Evolutionary conservation across 208 protist genomes (phyloP).

Genomic region (Leishmania guyanensis): DNA sequence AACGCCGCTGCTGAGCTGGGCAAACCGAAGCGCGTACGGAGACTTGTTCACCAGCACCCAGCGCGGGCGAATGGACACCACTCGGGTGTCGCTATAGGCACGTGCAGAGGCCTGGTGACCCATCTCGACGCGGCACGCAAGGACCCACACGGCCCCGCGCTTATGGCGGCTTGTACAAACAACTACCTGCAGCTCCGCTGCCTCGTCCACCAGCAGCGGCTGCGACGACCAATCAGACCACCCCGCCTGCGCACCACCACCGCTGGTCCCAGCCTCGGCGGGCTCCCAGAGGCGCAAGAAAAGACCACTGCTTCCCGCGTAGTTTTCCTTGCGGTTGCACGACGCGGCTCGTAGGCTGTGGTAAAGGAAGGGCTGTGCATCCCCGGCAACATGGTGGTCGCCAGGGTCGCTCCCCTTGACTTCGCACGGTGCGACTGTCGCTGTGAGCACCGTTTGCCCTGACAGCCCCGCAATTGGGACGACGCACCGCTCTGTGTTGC

Average conservation of each 20-base stretch:
- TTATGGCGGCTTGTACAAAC: conserved; percentile 25
- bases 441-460: conserved; percentile 20
- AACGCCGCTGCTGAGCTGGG: conserved; percentile 12
- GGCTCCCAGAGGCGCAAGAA: conserved; percentile 32
- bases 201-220: conserved; percentile 30
- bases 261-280: neutral
- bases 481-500: conserved; percentile 6
- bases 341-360: conserved; percentile 42
- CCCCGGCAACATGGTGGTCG: neutral
- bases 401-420: neutral
- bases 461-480: conserved; percentile 20
- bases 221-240: conserved; percentile 63
- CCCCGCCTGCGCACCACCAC: conserved; percentile 1
- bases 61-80: conserved; percentile 62
- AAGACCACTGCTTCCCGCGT: conserved; percentile 20
- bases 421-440: conserved; percentile 20
- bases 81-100: conserved; percentile 47
- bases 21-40: conserved; percentile 33
- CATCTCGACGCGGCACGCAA: conserved; percentile 70
- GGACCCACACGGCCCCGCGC: conserved; percentile 26
- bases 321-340: conserved; percentile 13
- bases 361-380: conserved; percentile 34
- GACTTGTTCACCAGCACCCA: conserved; percentile 77
- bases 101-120: conserved; percentile 27
- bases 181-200: conserved; percentile 19